Evolutionary conservation across 768 basidiomycete species (phyloP).

Genomic region (Exidia glandulosa): DNA sequence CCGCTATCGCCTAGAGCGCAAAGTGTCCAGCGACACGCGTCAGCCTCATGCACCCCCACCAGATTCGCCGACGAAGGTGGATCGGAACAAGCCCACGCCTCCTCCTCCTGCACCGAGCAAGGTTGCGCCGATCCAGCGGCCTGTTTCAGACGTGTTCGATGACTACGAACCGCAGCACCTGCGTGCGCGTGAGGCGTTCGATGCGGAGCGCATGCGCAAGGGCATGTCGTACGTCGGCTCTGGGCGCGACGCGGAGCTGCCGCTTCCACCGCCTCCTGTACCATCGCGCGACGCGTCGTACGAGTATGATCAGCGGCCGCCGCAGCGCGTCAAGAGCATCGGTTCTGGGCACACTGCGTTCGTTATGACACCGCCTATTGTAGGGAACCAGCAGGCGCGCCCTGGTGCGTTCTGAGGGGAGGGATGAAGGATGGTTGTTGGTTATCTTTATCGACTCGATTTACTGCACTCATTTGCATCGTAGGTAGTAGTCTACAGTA

Average conservation of each 20-base stretch:
- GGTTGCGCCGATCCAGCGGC: not conserved
- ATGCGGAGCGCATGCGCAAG: not conserved
- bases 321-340: not conserved
- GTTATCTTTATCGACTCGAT: not conserved
- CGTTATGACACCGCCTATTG: not conserved
- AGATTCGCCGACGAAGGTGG: not conserved
- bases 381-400: too few relatives aligned
- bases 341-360: not conserved
- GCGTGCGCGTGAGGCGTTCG: not conserved
- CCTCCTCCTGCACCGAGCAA: not conserved
- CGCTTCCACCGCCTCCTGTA: not conserved
- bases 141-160: not conserved
- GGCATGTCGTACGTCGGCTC: not conserved
- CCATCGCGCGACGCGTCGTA: not conserved
- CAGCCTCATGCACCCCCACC: not conserved
- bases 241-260: not conserved
- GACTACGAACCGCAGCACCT: not conserved
- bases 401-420: not conserved
- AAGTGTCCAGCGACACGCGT: not conserved
- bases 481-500: too few relatives aligned
- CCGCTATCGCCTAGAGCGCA: not conserved
- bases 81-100: not conserved
- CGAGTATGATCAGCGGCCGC: not conserved
- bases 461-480: not conserved
- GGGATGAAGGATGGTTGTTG: not conserved